Percentiles rank a stretch among this genome's conserved stretches.
phyloP scores from a whole-genome alignment of 1,284 basidiomycete species.

The Malassezia globosa region DNA sequence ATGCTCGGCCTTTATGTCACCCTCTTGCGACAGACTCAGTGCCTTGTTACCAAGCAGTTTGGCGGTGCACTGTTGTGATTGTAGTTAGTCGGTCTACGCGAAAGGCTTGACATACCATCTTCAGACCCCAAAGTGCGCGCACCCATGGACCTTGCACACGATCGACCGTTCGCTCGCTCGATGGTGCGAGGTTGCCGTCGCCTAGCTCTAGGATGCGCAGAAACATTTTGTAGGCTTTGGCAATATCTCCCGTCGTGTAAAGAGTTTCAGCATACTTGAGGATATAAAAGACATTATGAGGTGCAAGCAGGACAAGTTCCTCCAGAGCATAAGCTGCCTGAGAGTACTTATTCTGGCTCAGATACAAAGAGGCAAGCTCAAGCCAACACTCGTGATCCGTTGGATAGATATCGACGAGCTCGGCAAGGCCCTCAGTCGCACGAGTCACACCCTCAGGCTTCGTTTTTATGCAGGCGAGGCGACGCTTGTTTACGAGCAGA shows the following conservation, averaged over 20 bases:
- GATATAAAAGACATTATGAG: conserved; percentile 72
- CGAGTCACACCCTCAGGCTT: conserved; percentile 46
- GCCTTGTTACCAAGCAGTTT: conserved; percentile 3
- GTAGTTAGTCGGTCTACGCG: no score
- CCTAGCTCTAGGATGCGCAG: conserved; percentile 37
- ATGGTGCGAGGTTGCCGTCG: conserved; percentile 2
- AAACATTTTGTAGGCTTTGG: conserved; percentile 37
- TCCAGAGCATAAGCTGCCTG: conserved; percentile 63
- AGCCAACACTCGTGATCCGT: conserved; percentile 84
- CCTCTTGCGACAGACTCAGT: conserved; percentile 1
- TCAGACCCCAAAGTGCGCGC: conserved; percentile 41
- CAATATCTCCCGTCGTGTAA: conserved; percentile 61
- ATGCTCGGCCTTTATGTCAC: conserved; percentile 14
- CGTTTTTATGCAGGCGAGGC: conserved; percentile 56
- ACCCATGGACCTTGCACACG: conserved; percentile 28
- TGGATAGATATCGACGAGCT: conserved; percentile 83
- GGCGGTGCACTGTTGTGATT: conserved; percentile 8
- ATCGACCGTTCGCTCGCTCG: conserved; percentile 12
- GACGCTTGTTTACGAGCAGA: conserved; percentile 71
- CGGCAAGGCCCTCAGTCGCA: conserved; percentile 64
- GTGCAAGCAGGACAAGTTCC: conserved; percentile 67
- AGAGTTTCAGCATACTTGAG: conserved; percentile 76
- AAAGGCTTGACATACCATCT: conserved; percentile 23
- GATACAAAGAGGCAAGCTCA: conserved; percentile 79
- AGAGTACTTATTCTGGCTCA: conserved; percentile 58